These are phyloP conservation scores for Leucocoprinus leucothites DNA, from an alignment of 768 basidiomycete species.

Conservation along the genomic window DNA sequence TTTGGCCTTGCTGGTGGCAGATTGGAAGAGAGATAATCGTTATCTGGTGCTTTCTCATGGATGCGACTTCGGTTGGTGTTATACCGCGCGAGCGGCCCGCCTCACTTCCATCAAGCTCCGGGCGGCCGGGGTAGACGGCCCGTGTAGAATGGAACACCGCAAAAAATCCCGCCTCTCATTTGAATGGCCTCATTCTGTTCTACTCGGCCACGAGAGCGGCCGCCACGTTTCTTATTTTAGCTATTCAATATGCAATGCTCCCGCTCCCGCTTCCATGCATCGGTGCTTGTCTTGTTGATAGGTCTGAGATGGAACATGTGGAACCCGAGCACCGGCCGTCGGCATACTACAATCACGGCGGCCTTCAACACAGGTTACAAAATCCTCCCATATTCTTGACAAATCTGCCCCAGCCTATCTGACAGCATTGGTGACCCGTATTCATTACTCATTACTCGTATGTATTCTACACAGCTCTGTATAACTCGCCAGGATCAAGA, in stretches of 20 bases:
- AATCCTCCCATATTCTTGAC: too few species aligned
- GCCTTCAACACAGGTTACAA: too few species aligned
- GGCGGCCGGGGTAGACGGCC: background rate
- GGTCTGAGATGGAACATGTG: too few species aligned
- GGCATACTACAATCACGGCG: too few species aligned
- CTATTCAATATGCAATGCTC: too few species aligned
- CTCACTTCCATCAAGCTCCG: background rate
- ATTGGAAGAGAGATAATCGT: background rate
- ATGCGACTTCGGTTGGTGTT: background rate
- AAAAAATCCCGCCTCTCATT: background rate
- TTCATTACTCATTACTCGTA: too few species aligned
- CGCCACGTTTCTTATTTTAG: background rate
- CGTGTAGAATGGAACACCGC: background rate
- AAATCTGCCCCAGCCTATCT: too few species aligned
- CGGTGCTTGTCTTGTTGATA: too few species aligned
- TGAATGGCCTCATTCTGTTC: too few species aligned
- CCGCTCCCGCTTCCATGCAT: background rate
- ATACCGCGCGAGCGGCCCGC: background rate
- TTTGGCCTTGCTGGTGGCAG: background rate
- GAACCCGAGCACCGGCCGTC: too few species aligned
- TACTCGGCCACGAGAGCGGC: background rate
- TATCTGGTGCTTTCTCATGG: background rate
- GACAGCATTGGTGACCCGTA: too few species aligned
- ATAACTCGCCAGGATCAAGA: background rate
- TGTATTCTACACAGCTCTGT: background rate